A percentile compares a stretch with the other conserved stretches of the same genome.
Conservation (phyloP, 495 filamentous ascomycete genomes). For the Pyrenula massariospora region DNA sequence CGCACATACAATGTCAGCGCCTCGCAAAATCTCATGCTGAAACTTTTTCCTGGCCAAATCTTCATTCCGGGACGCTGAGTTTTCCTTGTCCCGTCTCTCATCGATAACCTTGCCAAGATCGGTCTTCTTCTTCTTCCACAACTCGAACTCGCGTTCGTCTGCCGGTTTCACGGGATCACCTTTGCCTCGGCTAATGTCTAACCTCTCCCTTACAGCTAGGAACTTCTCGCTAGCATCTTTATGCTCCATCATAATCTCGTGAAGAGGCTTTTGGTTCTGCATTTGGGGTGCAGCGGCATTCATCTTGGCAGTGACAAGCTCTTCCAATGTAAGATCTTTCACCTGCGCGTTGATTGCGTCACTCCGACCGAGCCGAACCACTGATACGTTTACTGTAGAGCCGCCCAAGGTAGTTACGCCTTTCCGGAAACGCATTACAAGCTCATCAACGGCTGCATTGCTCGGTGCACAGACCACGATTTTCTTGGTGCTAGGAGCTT, state of each 20-base stretch:
- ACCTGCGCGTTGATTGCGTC: constrained; percentile 90
- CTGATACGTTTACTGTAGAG: constrained; percentile 56
- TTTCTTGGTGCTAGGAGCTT: constrained; percentile 51
- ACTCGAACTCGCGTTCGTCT: constrained; percentile 65
- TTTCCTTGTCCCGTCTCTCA: constrained; percentile 69
- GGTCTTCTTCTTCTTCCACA: constrained; percentile 61
- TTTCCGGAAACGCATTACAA: constrained; percentile 84
- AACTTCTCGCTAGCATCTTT: constrained; percentile 62
- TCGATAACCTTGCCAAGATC: constrained; percentile 73
- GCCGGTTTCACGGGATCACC: constrained; percentile 48
- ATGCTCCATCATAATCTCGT: constrained; percentile 73
- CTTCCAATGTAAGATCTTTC: constrained; percentile 85
- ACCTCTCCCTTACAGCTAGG: constrained; percentile 47
- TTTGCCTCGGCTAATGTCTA: constrained; percentile 59
- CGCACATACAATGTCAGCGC: constrained; percentile 85
- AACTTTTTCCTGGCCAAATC: constrained; percentile 74
- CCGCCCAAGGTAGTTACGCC: constrained; percentile 75
- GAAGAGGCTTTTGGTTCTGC: constrained; percentile 44
- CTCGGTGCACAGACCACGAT: constrained; percentile 90
- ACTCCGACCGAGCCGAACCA: constrained; percentile 82
- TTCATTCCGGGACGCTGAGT: constrained; percentile 60
- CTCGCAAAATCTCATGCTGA: constrained; percentile 83
- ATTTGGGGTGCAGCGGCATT: constrained; percentile 29
- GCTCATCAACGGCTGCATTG: constrained; percentile 93
- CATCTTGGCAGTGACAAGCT: constrained; percentile 69